Evolutionary conservation across 2,329 filamentous ascomycete species (phyloP).

Genomic region (Pseudogymnoascus sp.): DNA sequence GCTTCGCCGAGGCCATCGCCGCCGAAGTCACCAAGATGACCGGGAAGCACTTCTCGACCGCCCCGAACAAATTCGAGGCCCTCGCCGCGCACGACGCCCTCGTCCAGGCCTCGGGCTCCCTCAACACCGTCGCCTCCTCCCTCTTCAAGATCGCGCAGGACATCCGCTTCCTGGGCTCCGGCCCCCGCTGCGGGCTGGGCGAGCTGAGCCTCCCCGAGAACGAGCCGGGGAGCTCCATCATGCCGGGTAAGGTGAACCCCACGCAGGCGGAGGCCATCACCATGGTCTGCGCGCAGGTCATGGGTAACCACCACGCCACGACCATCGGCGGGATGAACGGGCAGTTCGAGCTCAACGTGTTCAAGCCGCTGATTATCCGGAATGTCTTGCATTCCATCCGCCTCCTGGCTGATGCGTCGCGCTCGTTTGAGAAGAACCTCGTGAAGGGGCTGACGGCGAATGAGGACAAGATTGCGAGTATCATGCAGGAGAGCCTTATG

Average conservation of each 20-base stretch:
- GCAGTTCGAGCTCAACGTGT: conserved; percentile 98
- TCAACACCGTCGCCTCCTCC: conserved; percentile 86
- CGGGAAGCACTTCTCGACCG: conserved; percentile 86
- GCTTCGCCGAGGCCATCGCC: conserved; percentile 90
- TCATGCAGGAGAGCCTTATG: conserved; percentile 97
- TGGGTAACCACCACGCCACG: conserved; percentile 90
- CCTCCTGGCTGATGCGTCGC: conserved; percentile 85
- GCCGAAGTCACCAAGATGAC: conserved; percentile 88
- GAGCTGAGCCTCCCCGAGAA: conserved; percentile 94
- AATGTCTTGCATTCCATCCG: conserved; percentile 90
- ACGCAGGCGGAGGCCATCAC: conserved; percentile 97
- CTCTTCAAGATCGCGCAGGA: conserved; percentile 98
- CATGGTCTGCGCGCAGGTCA: conserved; percentile 96
- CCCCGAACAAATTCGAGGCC: conserved; percentile 98
- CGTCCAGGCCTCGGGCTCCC: conserved; percentile 83
- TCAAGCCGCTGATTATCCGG: conserved; percentile 93
- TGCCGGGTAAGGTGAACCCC: conserved; percentile 99
- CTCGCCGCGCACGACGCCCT: conserved; percentile 93
- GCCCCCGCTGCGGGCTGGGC: conserved; percentile 88
- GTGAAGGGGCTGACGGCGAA: conserved; percentile 84
- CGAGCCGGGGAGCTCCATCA: conserved; percentile 95
- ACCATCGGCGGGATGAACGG: conserved; percentile 95
- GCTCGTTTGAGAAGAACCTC: conserved; percentile 89
- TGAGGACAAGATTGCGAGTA: conserved; percentile 79
- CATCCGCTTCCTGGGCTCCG: conserved; percentile 92